Conservation (phyloP, 148 eudicot genomes). For the Persicaria maculosa region DNA sequence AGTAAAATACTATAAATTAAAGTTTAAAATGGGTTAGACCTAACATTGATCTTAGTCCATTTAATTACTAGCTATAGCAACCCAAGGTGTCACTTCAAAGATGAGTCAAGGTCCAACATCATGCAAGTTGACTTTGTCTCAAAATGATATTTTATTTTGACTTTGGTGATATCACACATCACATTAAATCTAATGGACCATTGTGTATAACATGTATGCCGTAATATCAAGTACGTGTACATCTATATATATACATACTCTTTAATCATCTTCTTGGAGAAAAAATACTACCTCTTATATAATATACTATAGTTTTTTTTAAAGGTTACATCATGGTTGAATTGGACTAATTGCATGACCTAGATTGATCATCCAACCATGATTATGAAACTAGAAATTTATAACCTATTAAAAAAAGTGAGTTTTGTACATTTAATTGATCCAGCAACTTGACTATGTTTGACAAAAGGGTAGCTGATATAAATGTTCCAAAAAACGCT, state of each 20-base stretch:
- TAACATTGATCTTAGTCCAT: constrained; percentile 8
- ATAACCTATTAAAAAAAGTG: too few relatives aligned
- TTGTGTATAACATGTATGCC: neutral
- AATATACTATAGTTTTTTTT: too few relatives aligned
- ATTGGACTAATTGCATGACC: too few relatives aligned
- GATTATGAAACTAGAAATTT: too few relatives aligned
- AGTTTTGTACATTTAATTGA: too few relatives aligned
- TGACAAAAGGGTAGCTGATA: too few relatives aligned
- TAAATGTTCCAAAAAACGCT: too few relatives aligned
- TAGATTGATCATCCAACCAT: too few relatives aligned
- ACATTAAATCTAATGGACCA: neutral
- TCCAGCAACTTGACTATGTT: too few relatives aligned
- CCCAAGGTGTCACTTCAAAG: constrained; percentile 5
- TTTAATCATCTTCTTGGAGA: neutral
- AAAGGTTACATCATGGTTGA: too few relatives aligned
- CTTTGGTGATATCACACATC: constrained; percentile 6
- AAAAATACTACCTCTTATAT: too few relatives aligned
- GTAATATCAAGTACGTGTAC: neutral
- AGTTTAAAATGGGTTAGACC: neutral
- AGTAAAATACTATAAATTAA: neutral
- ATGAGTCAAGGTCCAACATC: constrained; percentile 12
- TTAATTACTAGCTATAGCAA: neutral
- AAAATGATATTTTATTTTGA: constrained; percentile 8
- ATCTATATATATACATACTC: neutral
- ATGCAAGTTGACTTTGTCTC: constrained; percentile 9